Percentiles rank a stretch among this genome's conserved stretches.
phyloP scores from a whole-genome alignment of 2,329 filamentous ascomycete genomes.

The Penicillium sp. region DNA sequence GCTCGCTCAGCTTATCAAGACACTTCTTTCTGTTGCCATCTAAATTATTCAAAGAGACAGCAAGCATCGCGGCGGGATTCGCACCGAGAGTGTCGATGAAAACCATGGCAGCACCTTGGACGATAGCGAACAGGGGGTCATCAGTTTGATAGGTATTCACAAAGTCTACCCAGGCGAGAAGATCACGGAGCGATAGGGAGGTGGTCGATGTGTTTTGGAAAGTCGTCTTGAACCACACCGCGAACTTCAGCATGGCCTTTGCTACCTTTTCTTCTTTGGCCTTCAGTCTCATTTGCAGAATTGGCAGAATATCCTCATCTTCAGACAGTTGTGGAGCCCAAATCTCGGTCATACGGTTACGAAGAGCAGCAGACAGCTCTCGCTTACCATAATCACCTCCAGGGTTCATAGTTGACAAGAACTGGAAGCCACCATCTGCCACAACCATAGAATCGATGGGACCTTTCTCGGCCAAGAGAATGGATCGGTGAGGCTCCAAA shows the following conservation, averaged over 20 bases:
- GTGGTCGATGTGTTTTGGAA: constrained; percentile 73
- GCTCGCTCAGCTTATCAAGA: constrained; percentile 66
- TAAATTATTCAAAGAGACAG: constrained; percentile 68
- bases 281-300: constrained; percentile 73
- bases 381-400: constrained; percentile 98
- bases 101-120: constrained; percentile 92
- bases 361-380: constrained; percentile 88
- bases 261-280: constrained; percentile 59
- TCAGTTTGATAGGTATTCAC: constrained; percentile 65
- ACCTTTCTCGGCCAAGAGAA: constrained; percentile 92
- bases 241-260: constrained; percentile 75
- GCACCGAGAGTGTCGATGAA: constrained; percentile 95
- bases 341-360: constrained; percentile 97
- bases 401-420: constrained; percentile 98
- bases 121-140: constrained; percentile 53
- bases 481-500: constrained; percentile 79
- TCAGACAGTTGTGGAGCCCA: constrained; percentile 92
- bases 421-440: constrained; percentile 80
- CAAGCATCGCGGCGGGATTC: constrained; percentile 84
- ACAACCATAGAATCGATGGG: constrained; percentile 76
- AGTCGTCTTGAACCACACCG: constrained; percentile 84
- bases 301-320: constrained; percentile 80
- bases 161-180: constrained; percentile 91
- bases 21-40: constrained; percentile 70
- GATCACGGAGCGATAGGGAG: constrained; percentile 86